Evolutionary conservation across 176 grass and related monocot genomes (phyloP).

Genomic region (Carex myosuroides): DNA sequence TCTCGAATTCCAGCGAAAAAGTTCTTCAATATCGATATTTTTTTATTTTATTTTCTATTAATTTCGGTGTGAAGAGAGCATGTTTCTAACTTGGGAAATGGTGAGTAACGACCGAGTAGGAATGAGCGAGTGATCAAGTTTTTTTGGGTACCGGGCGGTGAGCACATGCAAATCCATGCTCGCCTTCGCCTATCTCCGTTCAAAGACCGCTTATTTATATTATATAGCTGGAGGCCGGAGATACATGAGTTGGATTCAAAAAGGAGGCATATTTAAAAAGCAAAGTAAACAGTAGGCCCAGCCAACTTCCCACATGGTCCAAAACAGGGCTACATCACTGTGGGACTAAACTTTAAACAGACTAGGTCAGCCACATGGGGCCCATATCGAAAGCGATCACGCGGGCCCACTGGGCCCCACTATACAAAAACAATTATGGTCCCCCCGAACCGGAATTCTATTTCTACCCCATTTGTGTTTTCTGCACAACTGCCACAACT

Average conservation of each 20-base stretch:
- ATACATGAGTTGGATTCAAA: background rate
- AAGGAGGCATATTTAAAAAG: background rate
- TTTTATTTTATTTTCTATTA: no score
- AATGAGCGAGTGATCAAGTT: background rate
- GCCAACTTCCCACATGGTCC: conserved; percentile 22
- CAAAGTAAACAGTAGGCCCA: background rate
- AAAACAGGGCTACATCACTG: background rate
- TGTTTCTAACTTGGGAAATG: no score
- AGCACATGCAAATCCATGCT: background rate
- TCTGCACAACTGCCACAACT: background rate
- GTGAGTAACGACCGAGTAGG: no score
- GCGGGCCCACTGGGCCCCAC: background rate
- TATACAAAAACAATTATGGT: background rate
- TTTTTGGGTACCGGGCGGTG: background rate
- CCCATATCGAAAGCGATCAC: background rate
- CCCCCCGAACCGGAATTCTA: no score
- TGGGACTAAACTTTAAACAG: background rate
- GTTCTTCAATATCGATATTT: no score
- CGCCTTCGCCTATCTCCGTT: background rate
- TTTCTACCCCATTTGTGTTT: background rate
- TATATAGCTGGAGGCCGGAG: background rate
- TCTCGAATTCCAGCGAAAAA: no score
- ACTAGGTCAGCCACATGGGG: background rate
- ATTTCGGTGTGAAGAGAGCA: no score
- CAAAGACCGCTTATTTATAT: background rate